Evolutionary conservation across 1,284 basidiomycete genomes (phyloP).

Genomic region (Ganoderma resinaceum): DNA sequence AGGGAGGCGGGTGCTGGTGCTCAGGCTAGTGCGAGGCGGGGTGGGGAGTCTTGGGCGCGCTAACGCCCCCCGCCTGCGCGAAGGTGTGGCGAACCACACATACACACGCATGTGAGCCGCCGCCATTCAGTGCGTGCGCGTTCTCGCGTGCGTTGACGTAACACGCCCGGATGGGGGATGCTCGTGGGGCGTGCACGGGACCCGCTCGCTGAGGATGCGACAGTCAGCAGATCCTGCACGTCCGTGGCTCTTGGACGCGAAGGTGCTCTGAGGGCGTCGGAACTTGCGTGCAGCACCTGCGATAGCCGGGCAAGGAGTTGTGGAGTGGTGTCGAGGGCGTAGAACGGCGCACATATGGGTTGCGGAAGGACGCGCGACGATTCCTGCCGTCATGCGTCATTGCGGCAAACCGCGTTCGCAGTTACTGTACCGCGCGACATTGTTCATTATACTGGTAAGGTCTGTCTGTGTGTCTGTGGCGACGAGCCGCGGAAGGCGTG

Average conservation of each 20-base stretch:
- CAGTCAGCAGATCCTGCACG: slow-evolving; percentile 21
- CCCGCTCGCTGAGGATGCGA: slow-evolving; percentile 3
- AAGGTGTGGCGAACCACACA: slow-evolving; percentile 3
- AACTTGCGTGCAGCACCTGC: background rate
- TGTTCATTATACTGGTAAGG: background rate
- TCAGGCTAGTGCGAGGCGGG: background rate
- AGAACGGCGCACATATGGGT: background rate
- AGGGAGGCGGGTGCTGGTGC: slow-evolving; percentile 15
- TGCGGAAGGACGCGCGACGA: background rate
- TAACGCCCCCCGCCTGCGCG: slow-evolving; percentile 2
- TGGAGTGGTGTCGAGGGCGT: background rate
- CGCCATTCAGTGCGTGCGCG: slow-evolving; percentile 17
- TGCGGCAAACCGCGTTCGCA: slow-evolving; percentile 1
- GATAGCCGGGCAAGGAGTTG: background rate
- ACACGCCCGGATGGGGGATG: slow-evolving; percentile 19
- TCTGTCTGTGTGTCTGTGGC: background rate
- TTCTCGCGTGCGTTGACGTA: slow-evolving; percentile 27
- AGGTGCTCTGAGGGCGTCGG: background rate
- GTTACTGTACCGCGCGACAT: background rate
- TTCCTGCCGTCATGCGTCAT: slow-evolving; percentile 5
- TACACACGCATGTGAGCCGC: slow-evolving; percentile 18
- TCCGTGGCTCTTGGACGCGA: background rate
- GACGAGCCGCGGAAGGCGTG: slow-evolving; percentile 8
- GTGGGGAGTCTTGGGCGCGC: background rate
- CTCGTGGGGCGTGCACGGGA: slow-evolving; percentile 21